These are phyloP conservation scores for Hyphodiscus hymeniophilus DNA, from an alignment of 495 filamentous ascomycete genomes.

Conservation along the genomic window DNA sequence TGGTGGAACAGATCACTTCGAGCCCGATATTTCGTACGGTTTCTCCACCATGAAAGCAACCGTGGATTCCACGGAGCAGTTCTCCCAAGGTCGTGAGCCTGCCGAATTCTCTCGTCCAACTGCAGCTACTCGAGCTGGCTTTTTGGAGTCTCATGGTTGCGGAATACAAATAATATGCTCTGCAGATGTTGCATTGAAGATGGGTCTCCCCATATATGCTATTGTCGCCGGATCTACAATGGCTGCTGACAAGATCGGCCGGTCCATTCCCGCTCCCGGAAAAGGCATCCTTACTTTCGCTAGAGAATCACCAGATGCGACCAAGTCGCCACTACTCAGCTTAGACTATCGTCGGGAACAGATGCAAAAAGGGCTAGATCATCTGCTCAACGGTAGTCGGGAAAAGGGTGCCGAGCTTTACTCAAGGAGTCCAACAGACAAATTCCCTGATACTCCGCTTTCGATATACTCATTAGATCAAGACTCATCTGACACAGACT, in stretches of 20 bases:
- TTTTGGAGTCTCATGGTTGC: constrained; percentile 98
- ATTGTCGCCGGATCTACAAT: constrained; percentile 86
- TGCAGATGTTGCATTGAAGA: constrained; percentile 89
- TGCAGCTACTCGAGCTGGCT: constrained; percentile 87
- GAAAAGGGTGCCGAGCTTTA: background rate
- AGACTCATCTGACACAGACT: too few species aligned
- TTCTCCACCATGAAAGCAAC: constrained; percentile 99
- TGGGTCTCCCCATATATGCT: constrained; percentile 96
- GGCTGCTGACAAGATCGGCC: constrained; percentile 94
- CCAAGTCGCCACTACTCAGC: constrained; percentile 85
- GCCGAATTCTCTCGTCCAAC: constrained; percentile 95
- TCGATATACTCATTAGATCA: too few species aligned
- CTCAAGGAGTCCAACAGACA: too few species aligned
- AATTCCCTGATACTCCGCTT: too few species aligned
- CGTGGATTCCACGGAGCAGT: constrained; percentile 85
- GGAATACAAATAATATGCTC: constrained; percentile 97
- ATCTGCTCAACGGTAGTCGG: background rate
- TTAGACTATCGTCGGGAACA: constrained; percentile 67
- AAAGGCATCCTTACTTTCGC: constrained; percentile 92
- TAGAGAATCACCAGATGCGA: constrained; percentile 75
- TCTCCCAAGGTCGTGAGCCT: constrained; percentile 85
- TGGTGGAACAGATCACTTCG: constrained; percentile 96
- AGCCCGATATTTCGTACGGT: constrained; percentile 94
- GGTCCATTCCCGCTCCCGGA: constrained; percentile 90
- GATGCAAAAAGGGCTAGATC: too few species aligned